Evolutionary conservation across 768 basidiomycete species (phyloP), one percentile per base, ranked within the genome.

Genomic region (Amanita muscaria): DNA sequence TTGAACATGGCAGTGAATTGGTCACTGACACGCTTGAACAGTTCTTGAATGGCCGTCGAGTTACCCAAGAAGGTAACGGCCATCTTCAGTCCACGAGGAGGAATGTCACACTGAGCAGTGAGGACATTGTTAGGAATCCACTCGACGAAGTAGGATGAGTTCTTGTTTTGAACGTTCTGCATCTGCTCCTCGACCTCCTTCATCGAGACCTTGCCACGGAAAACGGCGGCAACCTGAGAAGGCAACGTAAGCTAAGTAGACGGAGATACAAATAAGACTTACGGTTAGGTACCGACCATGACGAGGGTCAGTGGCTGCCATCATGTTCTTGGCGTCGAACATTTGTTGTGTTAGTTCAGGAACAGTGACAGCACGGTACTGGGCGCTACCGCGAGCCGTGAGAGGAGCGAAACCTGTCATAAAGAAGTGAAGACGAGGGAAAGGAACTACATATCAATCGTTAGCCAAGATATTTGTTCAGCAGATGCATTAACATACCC

Each of bases 291-390:
- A 99, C 56, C 92, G 88, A 51, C 96, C 96, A 55, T 96, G 88
- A 60, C 92, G 74, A 32, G 96, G 96, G 71, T 97, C 92, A 18
- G 88, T 88, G 18, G 96, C 96, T 55, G 93, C 91, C 92, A 97
- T 94, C 90, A 94, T 93, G 83, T 97, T 97, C 80, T 96, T 97
- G 35, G 92, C 89, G 57, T 97, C 94, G 65, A 98, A 99, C 93
- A 98, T 98, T 60, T 99, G 96, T 61, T 91, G 87, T 6, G 96
- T 97, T 49, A 99, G 77, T 66, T 99, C 96, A 24, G 96, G 91
- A 31, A 99, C 93, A 46, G 88, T 89, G 57, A 98, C 89, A 29
- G 92, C 91, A 50, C 96, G 88, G 77, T 92, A 99, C 57, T 90
- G 84, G 56, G 89, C 88, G 63, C 87, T 90, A 42, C 90, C 90